These are phyloP conservation scores for Fusarium graminum DNA, from an alignment of 2,329 filamentous ascomycete genomes.

Conservation along the genomic window DNA sequence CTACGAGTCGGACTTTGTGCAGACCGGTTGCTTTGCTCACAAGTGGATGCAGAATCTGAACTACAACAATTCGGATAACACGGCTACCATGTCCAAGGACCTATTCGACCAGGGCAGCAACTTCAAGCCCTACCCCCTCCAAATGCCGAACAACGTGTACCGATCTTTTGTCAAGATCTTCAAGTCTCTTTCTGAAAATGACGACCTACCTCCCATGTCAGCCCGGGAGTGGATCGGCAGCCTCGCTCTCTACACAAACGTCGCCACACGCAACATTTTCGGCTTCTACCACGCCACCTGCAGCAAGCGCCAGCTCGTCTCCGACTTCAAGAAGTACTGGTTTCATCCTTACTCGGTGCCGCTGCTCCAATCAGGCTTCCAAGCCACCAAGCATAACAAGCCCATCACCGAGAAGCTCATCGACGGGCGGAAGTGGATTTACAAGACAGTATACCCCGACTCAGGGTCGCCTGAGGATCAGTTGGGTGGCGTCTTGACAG, in stretches of 20 bases:
- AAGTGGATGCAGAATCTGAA: constrained; percentile 35
- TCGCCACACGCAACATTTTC: constrained; percentile 54
- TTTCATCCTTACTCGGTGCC: constrained; percentile 54
- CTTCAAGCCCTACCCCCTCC: constrained; percentile 30
- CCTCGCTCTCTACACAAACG: constrained; percentile 29
- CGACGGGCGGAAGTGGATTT: constrained; percentile 51
- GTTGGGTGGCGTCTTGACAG: constrained; percentile 41
- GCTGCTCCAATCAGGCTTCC: constrained; percentile 50
- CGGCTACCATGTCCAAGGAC: constrained; percentile 24
- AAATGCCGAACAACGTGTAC: constrained; percentile 37
- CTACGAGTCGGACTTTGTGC: constrained; percentile 38
- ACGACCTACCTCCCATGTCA: constrained; percentile 12
- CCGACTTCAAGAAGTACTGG: constrained; percentile 55
- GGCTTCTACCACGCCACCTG: constrained; percentile 58
- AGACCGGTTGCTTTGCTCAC: constrained; percentile 31
- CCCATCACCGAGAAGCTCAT: constrained; percentile 49
- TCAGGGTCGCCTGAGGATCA: constrained; percentile 15
- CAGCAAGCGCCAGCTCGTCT: constrained; percentile 51
- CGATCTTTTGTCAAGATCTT: constrained; percentile 19
- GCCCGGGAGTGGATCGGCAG: constrained; percentile 33
- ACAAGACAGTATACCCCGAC: constrained; percentile 31
- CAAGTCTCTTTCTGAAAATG: constrained; percentile 15
- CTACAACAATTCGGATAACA: constrained; percentile 31
- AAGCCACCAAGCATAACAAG: constrained; percentile 41
- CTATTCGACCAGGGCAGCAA: constrained; percentile 19